phyloP scores from a whole-genome alignment of 306 rosid species.

The Rosa rugosa region DNA sequence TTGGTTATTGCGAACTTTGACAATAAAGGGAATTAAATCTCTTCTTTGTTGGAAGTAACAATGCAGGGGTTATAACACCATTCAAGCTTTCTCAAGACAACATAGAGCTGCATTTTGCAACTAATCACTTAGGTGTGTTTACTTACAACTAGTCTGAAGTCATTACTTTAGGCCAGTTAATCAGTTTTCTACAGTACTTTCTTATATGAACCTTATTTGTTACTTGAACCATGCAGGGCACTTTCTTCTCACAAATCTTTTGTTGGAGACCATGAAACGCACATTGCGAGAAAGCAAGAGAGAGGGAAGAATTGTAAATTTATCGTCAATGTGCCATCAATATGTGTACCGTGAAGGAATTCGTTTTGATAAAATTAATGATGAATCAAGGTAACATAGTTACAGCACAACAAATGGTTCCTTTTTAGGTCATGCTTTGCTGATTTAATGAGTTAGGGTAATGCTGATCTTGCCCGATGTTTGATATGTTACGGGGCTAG shows the following conservation, averaged over 20 bases:
- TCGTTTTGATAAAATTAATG: constrained; percentile 61
- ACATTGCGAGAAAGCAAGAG: constrained; percentile 53
- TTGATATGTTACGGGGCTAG: no score
- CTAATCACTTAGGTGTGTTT: constrained; percentile 69
- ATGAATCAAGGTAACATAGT: constrained; percentile 60
- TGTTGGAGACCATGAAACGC: constrained; percentile 74
- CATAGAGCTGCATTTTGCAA: constrained; percentile 79
- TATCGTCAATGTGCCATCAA: constrained; percentile 67
- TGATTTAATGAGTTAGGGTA: not conserved
- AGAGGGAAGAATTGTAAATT: constrained; percentile 75
- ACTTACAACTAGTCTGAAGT: not conserved
- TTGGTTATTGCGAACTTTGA: not conserved
- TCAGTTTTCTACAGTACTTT: not conserved
- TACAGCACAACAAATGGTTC: constrained; percentile 18
- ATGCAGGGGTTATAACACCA: constrained; percentile 76
- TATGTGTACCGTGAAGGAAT: constrained; percentile 52
- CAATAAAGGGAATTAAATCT: constrained; percentile 7
- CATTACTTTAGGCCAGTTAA: not conserved
- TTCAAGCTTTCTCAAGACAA: constrained; percentile 67
- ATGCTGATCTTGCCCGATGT: not conserved
- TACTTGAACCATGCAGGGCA: constrained; percentile 45
- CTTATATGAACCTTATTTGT: not conserved
- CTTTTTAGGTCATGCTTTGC: not conserved
- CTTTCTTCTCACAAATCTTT: constrained; percentile 76
- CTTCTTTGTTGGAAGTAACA: constrained; percentile 56